Evolutionary conservation across 352 stramenopile species (phyloP).

Genomic region (Phytophthora citricola): DNA sequence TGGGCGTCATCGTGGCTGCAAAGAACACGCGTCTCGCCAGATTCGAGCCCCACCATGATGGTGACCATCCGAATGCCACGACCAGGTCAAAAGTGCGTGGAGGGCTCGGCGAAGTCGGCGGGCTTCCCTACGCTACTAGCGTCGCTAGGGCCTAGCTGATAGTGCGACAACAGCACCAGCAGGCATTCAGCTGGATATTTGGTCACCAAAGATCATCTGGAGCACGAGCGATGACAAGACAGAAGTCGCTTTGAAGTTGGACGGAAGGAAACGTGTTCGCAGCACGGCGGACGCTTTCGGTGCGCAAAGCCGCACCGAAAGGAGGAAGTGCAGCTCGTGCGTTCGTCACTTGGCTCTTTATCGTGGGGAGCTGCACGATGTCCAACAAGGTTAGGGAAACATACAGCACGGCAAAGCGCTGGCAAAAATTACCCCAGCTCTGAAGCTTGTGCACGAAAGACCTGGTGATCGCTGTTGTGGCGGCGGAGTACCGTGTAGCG

Average conservation of each 20-base stretch:
- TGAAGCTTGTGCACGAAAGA: not conserved
- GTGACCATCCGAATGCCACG: constrained; percentile 10
- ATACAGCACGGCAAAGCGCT: constrained; percentile 23
- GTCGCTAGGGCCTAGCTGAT: too few relatives aligned
- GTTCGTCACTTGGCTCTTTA: constrained; percentile 34
- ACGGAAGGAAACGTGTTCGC: constrained; percentile 5
- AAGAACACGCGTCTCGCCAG: constrained; percentile 9
- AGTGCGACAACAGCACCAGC: not conserved
- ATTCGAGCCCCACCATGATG: not conserved
- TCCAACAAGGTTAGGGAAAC: constrained; percentile 21
- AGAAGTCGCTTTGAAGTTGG: constrained; percentile 23
- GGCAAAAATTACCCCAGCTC: constrained; percentile 18
- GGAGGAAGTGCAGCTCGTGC: constrained; percentile 12
- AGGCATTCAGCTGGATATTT: not conserved
- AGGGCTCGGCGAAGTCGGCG: constrained; percentile 20
- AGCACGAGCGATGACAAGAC: not conserved
- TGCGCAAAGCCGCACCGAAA: constrained; percentile 30
- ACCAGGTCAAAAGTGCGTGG: constrained; percentile 13
- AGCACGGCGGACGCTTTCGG: constrained; percentile 30
- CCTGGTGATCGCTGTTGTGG: not conserved
- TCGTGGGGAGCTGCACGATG: constrained; percentile 1
- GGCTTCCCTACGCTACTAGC: not conserved
- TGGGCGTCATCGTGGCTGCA: constrained; percentile 14
- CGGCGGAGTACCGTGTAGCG: not conserved
- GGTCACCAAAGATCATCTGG: too few relatives aligned